phyloP scores from a whole-genome alignment of 257 asterid genomes.

The Fraxinus americana region DNA sequence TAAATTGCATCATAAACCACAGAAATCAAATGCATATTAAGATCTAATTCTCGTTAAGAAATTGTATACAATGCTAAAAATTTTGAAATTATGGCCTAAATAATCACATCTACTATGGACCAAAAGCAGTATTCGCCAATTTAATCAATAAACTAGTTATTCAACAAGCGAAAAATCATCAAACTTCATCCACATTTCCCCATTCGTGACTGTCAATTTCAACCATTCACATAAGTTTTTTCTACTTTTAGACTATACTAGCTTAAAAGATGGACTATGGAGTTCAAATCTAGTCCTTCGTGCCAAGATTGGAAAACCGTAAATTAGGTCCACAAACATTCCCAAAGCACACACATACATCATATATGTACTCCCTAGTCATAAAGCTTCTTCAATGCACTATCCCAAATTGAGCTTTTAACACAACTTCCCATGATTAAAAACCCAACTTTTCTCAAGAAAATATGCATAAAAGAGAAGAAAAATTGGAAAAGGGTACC shows the following conservation, averaged over 20 bases:
- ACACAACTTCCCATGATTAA: slow-evolving; percentile 4
- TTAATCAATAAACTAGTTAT: slow-evolving; percentile 30
- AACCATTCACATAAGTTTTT: neutral
- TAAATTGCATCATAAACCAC: neutral
- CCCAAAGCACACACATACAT: neutral
- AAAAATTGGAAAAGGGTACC: neutral
- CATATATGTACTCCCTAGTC: neutral
- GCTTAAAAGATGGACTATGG: neutral
- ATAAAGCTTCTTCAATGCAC: slow-evolving; percentile 25
- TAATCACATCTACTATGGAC: slow-evolving; percentile 28
- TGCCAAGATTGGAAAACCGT: neutral
- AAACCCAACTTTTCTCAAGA: slow-evolving; percentile 14
- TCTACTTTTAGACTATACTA: neutral
- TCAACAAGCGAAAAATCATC: slow-evolving; percentile 5
- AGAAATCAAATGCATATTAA: neutral
- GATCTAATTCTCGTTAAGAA: neutral
- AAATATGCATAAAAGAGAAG: slow-evolving; percentile 26
- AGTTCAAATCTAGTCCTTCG: neutral
- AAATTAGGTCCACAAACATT: slow-evolving; percentile 10
- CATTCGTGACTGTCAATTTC: neutral
- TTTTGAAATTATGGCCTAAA: slow-evolving; percentile 29
- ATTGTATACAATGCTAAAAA: neutral
- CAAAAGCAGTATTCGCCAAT: slow-evolving; percentile 38
- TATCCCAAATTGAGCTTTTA: slow-evolving; percentile 9
- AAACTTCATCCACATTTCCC: slow-evolving; percentile 15